These are phyloP conservation scores for Saturnispora halmiae DNA, from an alignment of 805 yeast genomes.

Conservation along the genomic window DNA sequence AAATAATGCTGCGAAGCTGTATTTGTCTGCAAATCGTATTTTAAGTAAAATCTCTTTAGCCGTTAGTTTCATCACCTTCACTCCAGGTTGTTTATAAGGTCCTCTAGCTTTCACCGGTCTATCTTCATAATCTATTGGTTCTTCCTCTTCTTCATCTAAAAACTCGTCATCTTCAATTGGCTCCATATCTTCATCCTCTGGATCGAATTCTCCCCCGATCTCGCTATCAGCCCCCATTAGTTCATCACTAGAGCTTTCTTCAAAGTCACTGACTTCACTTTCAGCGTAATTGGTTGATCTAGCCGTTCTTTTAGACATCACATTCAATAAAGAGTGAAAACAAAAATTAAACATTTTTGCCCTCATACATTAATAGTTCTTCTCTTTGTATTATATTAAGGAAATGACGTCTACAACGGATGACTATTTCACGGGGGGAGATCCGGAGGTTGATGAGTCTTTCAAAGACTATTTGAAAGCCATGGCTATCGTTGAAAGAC, in stretches of 20 bases:
- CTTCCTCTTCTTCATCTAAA: slow-evolving; percentile 12
- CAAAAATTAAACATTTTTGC: not conserved
- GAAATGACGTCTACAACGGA: slow-evolving; percentile 7
- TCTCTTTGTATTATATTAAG: not conserved
- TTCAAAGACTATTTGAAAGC: slow-evolving; percentile 16
- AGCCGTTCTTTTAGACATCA: not conserved
- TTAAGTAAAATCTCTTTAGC: not conserved
- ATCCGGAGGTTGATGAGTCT: slow-evolving; percentile 11
- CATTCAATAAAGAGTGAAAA: too few species aligned
- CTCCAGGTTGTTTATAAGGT: slow-evolving; percentile 17
- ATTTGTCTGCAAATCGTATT: slow-evolving; percentile 7
- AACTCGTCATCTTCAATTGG: slow-evolving; percentile 12
- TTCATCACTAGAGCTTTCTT: slow-evolving; percentile 7
- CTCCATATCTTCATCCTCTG: slow-evolving; percentile 13
- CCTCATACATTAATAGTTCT: too few species aligned
- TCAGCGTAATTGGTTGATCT: not conserved
- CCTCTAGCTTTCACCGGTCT: slow-evolving; percentile 14
- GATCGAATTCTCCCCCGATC: not conserved
- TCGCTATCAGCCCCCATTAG: slow-evolving; percentile 13
- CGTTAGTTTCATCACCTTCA: slow-evolving; percentile 3
- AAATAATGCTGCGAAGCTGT: not conserved
- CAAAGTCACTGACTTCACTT: slow-evolving; percentile 4
- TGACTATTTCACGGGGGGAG: slow-evolving; percentile 2
- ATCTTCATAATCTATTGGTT: slow-evolving; percentile 5
- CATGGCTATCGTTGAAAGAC: slow-evolving; percentile 6